Evolutionary conservation across 176 grass and related monocot species (phyloP).

Genomic region (Areca catechu): DNA sequence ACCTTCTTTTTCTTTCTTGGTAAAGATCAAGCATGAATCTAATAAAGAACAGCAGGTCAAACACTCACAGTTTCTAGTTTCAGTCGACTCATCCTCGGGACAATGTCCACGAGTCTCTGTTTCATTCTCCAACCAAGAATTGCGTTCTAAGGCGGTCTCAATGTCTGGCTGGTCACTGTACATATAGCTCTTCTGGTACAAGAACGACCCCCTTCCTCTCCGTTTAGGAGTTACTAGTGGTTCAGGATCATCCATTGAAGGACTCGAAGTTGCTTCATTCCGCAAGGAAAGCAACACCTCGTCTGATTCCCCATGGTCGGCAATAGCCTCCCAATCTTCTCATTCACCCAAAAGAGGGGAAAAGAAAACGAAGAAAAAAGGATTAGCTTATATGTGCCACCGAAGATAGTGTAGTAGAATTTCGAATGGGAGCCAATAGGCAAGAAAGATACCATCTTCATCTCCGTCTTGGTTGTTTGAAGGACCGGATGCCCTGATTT

Average conservation of each 20-base stretch:
- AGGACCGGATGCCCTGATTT: slow-evolving; percentile 8
- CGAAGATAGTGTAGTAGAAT: too few relatives aligned
- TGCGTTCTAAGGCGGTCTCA: slow-evolving; percentile 26
- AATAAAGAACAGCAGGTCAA: too few relatives aligned
- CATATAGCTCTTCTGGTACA: slow-evolving; percentile 68
- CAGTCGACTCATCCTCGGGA: slow-evolving; percentile 6
- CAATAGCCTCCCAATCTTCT: slow-evolving; percentile 83
- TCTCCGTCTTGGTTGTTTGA: slow-evolving; percentile 23
- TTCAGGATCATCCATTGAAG: slow-evolving; percentile 26
- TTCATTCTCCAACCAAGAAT: slow-evolving; percentile 8
- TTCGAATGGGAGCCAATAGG: background rate
- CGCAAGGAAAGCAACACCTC: slow-evolving; percentile 24
- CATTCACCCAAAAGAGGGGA: background rate
- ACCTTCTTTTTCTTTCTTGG: background rate
- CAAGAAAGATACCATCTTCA: slow-evolving; percentile 41
- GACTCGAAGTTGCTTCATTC: slow-evolving; percentile 24
- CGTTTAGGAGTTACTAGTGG: slow-evolving; percentile 46
- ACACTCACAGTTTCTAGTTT: background rate
- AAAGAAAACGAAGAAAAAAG: too few relatives aligned
- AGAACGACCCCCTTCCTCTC: slow-evolving; percentile 79
- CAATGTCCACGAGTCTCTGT: slow-evolving; percentile 10
- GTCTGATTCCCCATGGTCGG: slow-evolving; percentile 36
- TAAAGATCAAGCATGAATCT: background rate
- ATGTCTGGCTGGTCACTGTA: slow-evolving; percentile 61
- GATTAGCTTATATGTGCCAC: too few relatives aligned